Evolutionary conservation across 1,284 basidiomycete species (phyloP).

Genomic region (Fomitopsis betulina): DNA sequence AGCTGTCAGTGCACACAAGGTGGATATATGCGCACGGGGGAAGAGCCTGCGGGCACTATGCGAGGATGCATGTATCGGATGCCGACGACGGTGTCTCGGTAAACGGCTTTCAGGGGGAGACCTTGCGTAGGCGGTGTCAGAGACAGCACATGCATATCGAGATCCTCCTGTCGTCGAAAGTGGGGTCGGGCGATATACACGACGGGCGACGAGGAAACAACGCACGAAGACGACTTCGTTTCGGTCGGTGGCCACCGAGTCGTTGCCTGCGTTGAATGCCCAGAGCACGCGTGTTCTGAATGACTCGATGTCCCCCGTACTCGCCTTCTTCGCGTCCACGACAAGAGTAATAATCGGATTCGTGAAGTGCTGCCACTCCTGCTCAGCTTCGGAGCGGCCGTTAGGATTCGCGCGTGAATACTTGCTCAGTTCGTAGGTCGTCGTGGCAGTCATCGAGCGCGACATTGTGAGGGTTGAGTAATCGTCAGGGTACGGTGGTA

Average conservation of each 20-base stretch:
- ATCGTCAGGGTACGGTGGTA: too few species aligned
- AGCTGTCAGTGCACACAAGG: neutral
- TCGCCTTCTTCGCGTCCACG: conserved; percentile 54
- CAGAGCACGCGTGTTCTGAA: conserved; percentile 61
- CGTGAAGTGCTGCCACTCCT: conserved; percentile 74
- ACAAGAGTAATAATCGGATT: conserved; percentile 61
- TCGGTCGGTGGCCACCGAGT: conserved; percentile 35
- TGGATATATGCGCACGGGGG: conserved; percentile 33
- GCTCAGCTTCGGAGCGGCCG: conserved; percentile 17
- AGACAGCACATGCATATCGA: conserved; percentile 60
- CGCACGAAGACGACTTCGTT: conserved; percentile 63
- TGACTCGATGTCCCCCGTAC: conserved; percentile 47
- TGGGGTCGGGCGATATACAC: neutral
- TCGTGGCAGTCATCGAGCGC: conserved; percentile 53
- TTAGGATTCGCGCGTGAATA: conserved; percentile 61
- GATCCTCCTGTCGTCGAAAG: conserved; percentile 51
- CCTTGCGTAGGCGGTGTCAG: conserved; percentile 33
- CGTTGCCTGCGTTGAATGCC: conserved; percentile 41
- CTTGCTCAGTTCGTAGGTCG: conserved; percentile 52
- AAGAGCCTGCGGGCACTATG: conserved; percentile 28
- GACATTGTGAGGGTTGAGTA: conserved; percentile 31
- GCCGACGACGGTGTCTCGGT: conserved; percentile 65
- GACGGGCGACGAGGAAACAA: conserved; percentile 7
- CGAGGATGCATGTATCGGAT: conserved; percentile 63
- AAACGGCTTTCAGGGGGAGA: conserved; percentile 71